These are phyloP conservation scores for Ananas comosus DNA, from an alignment of 176 grass and related monocot species.

Conservation along the genomic window DNA sequence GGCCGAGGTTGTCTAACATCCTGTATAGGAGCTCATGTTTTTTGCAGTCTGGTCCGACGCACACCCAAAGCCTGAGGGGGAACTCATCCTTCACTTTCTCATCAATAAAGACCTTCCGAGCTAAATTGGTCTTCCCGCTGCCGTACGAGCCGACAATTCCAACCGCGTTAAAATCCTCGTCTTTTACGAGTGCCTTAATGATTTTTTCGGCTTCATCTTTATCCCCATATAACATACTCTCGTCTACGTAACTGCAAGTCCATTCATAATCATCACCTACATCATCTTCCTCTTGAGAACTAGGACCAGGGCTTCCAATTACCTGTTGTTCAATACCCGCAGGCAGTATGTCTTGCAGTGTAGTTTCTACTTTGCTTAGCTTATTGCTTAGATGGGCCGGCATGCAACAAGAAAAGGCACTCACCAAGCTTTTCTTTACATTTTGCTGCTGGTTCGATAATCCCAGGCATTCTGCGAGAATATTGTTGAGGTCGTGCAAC, in stretches of 20 bases:
- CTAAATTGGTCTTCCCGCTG: slow-evolving; percentile 54
- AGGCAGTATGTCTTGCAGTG: no score
- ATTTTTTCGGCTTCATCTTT: slow-evolving; percentile 5
- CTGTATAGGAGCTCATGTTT: slow-evolving; percentile 33
- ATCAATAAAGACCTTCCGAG: slow-evolving; percentile 43
- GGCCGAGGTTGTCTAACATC: slow-evolving; percentile 58
- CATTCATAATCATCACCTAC: slow-evolving; percentile 15
- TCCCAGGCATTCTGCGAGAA: no score
- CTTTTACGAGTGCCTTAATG: not conserved
- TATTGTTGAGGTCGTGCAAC: no score
- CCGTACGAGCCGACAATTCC: slow-evolving; percentile 35
- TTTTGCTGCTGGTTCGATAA: no score
- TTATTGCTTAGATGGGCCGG: no score
- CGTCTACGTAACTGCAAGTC: slow-evolving; percentile 49
- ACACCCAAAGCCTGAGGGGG: slow-evolving; percentile 43
- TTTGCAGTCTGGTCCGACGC: slow-evolving; percentile 31
- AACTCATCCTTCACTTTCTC: slow-evolving; percentile 41
- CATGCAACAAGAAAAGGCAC: no score
- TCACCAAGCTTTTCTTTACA: no score
- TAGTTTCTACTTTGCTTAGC: no score
- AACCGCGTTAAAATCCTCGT: slow-evolving; percentile 14
- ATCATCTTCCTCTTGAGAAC: no score
- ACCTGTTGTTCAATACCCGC: no score
- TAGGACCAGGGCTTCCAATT: no score
- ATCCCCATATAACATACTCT: slow-evolving; percentile 26